Base-by-base conservation (phyloP, 1,284 basidiomycete genomes). In the Sanghuangporus baumii region DNA sequence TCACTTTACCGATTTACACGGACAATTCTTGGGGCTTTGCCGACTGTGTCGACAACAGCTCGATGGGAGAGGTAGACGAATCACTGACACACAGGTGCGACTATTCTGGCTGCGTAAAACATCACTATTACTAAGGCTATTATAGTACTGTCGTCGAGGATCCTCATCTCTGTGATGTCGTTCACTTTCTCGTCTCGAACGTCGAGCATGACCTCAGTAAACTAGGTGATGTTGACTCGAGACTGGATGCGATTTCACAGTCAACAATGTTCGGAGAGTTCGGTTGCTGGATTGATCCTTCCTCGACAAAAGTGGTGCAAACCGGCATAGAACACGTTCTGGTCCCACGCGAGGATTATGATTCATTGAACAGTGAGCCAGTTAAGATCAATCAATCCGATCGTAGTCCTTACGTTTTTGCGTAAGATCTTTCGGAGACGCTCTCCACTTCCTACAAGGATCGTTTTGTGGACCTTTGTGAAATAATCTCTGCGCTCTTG, bases 281-380 rank as follows among this genome's bases (percentile, higher is more conserved):
- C 6, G 96, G 96, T 0, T 96, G 91, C 70, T 92, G 91, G 82
- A 80, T 96, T 12, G 93, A 98, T 70, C 76, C 87, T 0, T 73
- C 78, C 1, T 71, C 81, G 5, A 95, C 94, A 38, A 85, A 88
- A 62, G 84, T 97, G 69, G 72, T 91, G 6, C 93, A 95, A 74
- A 81, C 85, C 0, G 94, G 95, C 0, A 71, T 93, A 1, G 91
- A 92, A 67, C 84, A 91, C 66, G 79, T 81, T 12, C 77, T 82
- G 52, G 79, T 92, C 52, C 87, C 92, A 31, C 80, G 88, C 68
- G 72, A 86, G 55, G 73, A 77, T 37, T 72, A 72, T n/a, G 88
- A 90, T 75, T 70, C 86, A 59, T 75, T 78, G 40, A 71, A 82
- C 66, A 76, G 85, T 86, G 70, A 70, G 74, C 68, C 36, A 23